Evolutionary conservation across 2,329 filamentous ascomycete genomes (phyloP).

Genomic region (Paracoccidioides brasiliensis): DNA sequence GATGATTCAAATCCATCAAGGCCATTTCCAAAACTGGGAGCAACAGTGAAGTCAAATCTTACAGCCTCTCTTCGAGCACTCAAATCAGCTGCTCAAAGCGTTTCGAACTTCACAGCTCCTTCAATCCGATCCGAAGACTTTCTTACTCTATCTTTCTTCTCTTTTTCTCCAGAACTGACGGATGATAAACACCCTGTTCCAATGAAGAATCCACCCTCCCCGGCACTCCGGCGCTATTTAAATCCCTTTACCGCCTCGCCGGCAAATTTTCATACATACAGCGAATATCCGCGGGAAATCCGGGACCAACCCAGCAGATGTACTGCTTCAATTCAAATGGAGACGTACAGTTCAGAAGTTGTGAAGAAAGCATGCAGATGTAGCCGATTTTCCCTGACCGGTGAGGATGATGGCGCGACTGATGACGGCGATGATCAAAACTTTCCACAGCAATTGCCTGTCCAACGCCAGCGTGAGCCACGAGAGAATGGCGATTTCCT

Average conservation of each 20-base stretch:
- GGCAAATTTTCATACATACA: conserved; percentile 33
- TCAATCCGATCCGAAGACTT: conserved; percentile 45
- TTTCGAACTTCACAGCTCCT: conserved; percentile 44
- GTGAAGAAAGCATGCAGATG: conserved; percentile 11
- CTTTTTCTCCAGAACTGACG: conserved; percentile 44
- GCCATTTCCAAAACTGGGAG: conserved; percentile 30
- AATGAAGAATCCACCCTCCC: conserved; percentile 40
- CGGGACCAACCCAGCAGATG: conserved; percentile 21
- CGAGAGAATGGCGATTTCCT: conserved; percentile 52
- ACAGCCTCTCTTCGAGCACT: conserved; percentile 50
- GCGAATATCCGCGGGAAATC: conserved; percentile 26
- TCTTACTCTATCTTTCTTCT: conserved; percentile 44
- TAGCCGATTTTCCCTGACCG: conserved; percentile 30
- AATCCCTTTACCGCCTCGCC: conserved; percentile 41
- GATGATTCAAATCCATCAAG: conserved; percentile 19
- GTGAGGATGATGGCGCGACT: background rate
- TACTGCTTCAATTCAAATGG: conserved; percentile 48
- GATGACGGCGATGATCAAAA: conserved; percentile 13
- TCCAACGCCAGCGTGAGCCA: conserved; percentile 46
- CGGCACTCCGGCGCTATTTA: conserved; percentile 46
- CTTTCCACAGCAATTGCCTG: conserved; percentile 23
- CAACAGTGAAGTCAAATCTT: conserved; percentile 49
- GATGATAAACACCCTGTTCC: conserved; percentile 48
- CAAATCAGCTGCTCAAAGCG: conserved; percentile 47
- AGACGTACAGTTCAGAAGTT: conserved; percentile 41